Evolutionary conservation across 345 rosid species (phyloP).

Genomic region (Linum trigynum): DNA sequence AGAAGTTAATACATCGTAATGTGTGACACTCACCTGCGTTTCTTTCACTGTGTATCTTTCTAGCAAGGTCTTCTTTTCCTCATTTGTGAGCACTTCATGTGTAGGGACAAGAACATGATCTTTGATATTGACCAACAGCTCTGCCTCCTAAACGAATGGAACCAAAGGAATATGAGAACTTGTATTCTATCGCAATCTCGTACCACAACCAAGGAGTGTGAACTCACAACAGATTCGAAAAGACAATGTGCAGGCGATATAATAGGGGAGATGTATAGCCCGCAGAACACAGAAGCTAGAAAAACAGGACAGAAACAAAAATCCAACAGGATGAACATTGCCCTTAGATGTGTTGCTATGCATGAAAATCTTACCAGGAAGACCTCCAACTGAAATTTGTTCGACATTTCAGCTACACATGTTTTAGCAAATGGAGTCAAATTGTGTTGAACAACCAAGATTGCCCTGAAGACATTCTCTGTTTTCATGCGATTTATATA

Average conservation of each 20-base stretch:
- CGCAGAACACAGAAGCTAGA: no score
- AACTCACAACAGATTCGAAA: not conserved
- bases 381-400: slow-evolving; percentile 72
- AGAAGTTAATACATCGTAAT: not conserved
- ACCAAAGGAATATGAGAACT: not conserved
- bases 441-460: slow-evolving; percentile 71
- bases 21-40: slow-evolving; percentile 45
- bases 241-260: not conserved
- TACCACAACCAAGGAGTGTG: not conserved
- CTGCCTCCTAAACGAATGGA: slow-evolving; percentile 45
- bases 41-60: slow-evolving; percentile 76
- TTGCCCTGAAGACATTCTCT: slow-evolving; percentile 72
- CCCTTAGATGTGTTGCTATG: not conserved
- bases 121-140: slow-evolving; percentile 61
- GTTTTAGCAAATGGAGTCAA: slow-evolving; percentile 81
- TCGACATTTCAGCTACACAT: slow-evolving; percentile 53
- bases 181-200: not conserved
- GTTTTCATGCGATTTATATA: slow-evolving; percentile 74
- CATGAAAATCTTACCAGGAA: slow-evolving; percentile 50
- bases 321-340: not conserved
- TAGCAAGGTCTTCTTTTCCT: slow-evolving; percentile 72
- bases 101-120: slow-evolving; percentile 72
- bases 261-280: not conserved
- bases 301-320: not conserved
- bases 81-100: slow-evolving; percentile 59